Evolutionary conservation across 805 yeast species (phyloP), one percentile per base, ranked within the genome.

Genomic region (Candida manassasensis): DNA sequence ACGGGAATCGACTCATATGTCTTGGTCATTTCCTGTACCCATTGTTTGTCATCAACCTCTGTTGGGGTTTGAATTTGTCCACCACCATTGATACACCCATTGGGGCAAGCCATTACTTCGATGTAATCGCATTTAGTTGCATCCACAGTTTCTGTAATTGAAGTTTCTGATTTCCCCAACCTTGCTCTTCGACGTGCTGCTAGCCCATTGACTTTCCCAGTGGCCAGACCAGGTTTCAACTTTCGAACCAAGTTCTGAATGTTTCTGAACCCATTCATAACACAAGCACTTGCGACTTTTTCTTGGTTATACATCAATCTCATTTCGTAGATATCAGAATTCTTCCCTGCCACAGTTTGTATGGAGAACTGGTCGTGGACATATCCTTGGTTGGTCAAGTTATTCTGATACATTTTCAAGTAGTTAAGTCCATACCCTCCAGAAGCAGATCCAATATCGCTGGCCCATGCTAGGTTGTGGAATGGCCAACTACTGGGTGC

Each of bases 81-180:
- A 15, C 98, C 97, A 8, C 98, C 98, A 51, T 90, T 93, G 38
- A 89, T 84, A 52, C 97, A 93, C 1, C 98, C 98, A 19, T 86
- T 88, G 4, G 98, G 98, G 57, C 98, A 93, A 1, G 98, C 98
- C 96, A 88, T 90, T 29, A 93, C 83, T 50, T 93, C 98, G 4
- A 90, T 84, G 47, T 83, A 85, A 42, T 86, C 93, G 47, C 84
- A 80, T 27, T 63, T 67, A 21, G 74, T 58, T 1, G 90, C 83
- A 40, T 84, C 89, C 0, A 79, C 79, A 2, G 46, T 17, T 27
- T 55, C 63, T 9, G 37, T 51, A 4, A 41, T 35, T 4, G 19
- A 26, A 19, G 40, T 24, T 26, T 29, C 44, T 39, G 42, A 49
- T 32, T 42, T 54, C 12, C 47, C 42, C 33, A 45, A 54, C 29